Evolutionary conservation across 345 rosid species (phyloP), one percentile per base, ranked within the genome.

Genomic region (Pistacia vera): DNA sequence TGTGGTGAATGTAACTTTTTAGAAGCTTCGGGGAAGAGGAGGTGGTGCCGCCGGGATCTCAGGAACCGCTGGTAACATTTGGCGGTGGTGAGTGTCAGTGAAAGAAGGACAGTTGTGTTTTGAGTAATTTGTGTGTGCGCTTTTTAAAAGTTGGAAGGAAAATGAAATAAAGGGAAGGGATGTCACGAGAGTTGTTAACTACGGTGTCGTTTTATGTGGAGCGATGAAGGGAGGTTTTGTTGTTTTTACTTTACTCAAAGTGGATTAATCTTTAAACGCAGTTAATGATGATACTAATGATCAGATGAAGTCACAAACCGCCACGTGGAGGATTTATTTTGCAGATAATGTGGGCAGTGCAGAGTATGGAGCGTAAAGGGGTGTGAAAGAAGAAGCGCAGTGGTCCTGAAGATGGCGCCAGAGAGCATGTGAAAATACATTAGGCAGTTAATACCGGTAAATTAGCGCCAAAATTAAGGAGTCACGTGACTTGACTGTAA

Each of bases 21-120:
- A 66, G 0, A n/a, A 44, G 28, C 18, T 36, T 28, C 80, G 73
- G 8, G 85, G 86, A 25, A 83, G 76, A 8, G 77, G 86, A 25
- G 84, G 77, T 11, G 75, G 72, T 57, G 78, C 63, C 76, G 81
- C 78, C 4, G 82, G 81, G 16, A 73, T 73, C 17, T 77, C 82
- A 14, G 80, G 75, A 4, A 74, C 46, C 67, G 12, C 59, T 38
- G 75, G 84, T 81, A n/a, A 56, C 81, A 77, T 80, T 41, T 66
- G 65, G 78, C 78, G 68, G 77, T 30, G 75, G 77, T 28, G 44
- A 11, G 57, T 73, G 49, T 73, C 68, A 63, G 68, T 49, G 66
- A 58, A 44, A 22, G 14, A 38, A 8, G 22, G 20, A 35, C 60
- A 30, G 63, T 14, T 22, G 66, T 11, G 48, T 38, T 48, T 16